Conservation (phyloP, 2,329 filamentous ascomycete species). For the Colletotrichum gloeosporioides region DNA sequence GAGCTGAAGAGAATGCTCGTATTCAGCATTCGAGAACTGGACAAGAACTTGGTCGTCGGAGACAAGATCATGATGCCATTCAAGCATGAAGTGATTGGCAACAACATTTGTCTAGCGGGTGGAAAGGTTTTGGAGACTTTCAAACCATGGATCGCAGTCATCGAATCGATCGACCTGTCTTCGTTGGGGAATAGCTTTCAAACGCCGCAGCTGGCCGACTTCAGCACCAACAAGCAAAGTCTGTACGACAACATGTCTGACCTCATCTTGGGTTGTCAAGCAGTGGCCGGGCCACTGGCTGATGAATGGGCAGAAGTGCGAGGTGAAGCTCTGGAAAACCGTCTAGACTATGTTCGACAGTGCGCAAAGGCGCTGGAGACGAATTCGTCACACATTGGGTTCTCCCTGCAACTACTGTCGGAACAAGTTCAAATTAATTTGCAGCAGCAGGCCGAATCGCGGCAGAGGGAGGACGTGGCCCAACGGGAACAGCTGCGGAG, state of each 20-base stretch:
- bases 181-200: constrained; percentile 79
- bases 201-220: constrained; percentile 85
- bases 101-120: constrained; percentile 80
- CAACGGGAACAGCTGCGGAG: constrained; percentile 60
- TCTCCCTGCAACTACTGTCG: constrained; percentile 84
- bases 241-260: constrained; percentile 94
- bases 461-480: constrained; percentile 49
- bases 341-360: constrained; percentile 79
- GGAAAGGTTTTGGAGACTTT: constrained; percentile 86
- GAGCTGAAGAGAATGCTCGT: constrained; percentile 85
- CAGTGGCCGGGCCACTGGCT: constrained; percentile 86
- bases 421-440: constrained; percentile 73
- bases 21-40: constrained; percentile 84
- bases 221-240: constrained; percentile 88
- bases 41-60: constrained; percentile 78
- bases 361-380: constrained; percentile 83
- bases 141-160: constrained; percentile 84
- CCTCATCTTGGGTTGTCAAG: constrained; percentile 84
- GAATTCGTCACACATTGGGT: constrained; percentile 85
- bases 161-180: constrained; percentile 91
- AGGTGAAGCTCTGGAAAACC: constrained; percentile 86
- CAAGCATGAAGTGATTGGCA: constrained; percentile 80
- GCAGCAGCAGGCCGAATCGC: constrained; percentile 48
- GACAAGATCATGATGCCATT: constrained; percentile 84
- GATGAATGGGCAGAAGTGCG: constrained; percentile 97